Conservation (phyloP, 2,329 filamentous ascomycete species). For the Aspergillus pseudoterreus region DNA sequence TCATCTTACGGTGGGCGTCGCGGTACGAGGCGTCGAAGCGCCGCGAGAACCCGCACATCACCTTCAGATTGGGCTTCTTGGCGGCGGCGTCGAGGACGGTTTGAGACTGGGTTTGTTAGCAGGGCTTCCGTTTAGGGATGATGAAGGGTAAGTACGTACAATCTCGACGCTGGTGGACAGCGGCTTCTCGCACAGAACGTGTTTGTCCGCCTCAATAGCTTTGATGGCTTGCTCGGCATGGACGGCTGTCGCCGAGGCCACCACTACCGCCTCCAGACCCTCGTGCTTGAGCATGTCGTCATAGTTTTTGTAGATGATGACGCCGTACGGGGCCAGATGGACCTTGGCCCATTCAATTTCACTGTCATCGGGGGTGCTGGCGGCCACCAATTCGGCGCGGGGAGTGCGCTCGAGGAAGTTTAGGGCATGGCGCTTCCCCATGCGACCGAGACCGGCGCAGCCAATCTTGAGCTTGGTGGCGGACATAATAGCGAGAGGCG, state of each 20-base stretch:
- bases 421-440: slow-evolving; percentile 49
- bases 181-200: slow-evolving; percentile 56
- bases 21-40: slow-evolving; percentile 66
- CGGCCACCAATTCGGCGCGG: slow-evolving; percentile 49
- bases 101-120: slow-evolving; percentile 46
- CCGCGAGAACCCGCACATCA: slow-evolving; percentile 64
- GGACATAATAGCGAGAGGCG: slow-evolving; percentile 16
- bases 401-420: slow-evolving; percentile 48
- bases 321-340: slow-evolving; percentile 50
- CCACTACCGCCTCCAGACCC: slow-evolving; percentile 53
- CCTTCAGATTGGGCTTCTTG: slow-evolving; percentile 57
- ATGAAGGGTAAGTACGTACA: slow-evolving; percentile 36
- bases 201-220: slow-evolving; percentile 52
- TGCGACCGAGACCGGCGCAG: slow-evolving; percentile 49
- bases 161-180: slow-evolving; percentile 56
- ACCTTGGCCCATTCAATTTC: slow-evolving; percentile 50
- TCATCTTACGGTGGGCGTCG: slow-evolving; percentile 53
- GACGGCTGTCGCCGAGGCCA: slow-evolving; percentile 53
- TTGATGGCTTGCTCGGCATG: slow-evolving; percentile 58
- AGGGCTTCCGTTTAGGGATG: background rate
- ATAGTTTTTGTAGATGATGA: slow-evolving; percentile 52
- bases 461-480: slow-evolving; percentile 41
- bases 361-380: slow-evolving; percentile 43
- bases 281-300: slow-evolving; percentile 56
- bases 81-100: slow-evolving; percentile 56